Evolutionary conservation across 2,329 filamentous ascomycete species (phyloP).

Genomic region (Geosmithia putterillii): DNA sequence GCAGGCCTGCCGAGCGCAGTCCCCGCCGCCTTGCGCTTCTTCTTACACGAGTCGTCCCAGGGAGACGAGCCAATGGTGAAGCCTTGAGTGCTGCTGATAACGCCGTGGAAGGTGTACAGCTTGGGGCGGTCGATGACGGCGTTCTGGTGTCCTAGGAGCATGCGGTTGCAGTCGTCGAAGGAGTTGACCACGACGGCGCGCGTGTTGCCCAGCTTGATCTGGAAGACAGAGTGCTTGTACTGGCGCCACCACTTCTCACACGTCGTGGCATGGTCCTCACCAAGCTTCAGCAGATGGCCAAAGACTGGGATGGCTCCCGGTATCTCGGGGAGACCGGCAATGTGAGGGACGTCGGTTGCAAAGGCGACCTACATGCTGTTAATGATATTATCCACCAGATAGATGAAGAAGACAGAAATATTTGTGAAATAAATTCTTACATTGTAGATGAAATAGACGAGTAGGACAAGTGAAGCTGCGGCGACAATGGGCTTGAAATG

Average conservation of each 20-base stretch:
- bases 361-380: conserved; percentile 9
- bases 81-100: conserved; percentile 64
- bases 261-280: conserved; percentile 38
- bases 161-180: conserved; percentile 37
- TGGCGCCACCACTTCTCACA: conserved; percentile 37
- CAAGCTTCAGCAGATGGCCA: conserved; percentile 36
- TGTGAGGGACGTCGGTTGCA: conserved; percentile 33
- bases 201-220: conserved; percentile 40
- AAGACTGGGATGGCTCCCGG: conserved; percentile 35
- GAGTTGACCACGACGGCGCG: conserved; percentile 39
- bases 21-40: conserved; percentile 63
- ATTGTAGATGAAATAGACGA: conserved; percentile 5
- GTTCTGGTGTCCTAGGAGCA: conserved; percentile 52
- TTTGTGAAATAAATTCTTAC: not conserved
- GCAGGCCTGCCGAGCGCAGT: conserved; percentile 68
- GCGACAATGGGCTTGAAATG: conserved; percentile 4
- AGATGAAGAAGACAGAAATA: too few species aligned
- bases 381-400: not conserved
- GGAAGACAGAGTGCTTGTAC: conserved; percentile 33
- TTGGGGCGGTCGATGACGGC: conserved; percentile 66
- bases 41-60: conserved; percentile 73
- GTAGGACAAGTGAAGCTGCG: conserved; percentile 1
- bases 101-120: conserved; percentile 70
- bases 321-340: conserved; percentile 34
- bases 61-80: conserved; percentile 77